A percentile compares a stretch with the other conserved stretches of the same genome.
These are phyloP conservation scores for Trypanosomatidae sp. DNA, from an alignment of 208 protist genomes.

Conservation along the genomic window DNA sequence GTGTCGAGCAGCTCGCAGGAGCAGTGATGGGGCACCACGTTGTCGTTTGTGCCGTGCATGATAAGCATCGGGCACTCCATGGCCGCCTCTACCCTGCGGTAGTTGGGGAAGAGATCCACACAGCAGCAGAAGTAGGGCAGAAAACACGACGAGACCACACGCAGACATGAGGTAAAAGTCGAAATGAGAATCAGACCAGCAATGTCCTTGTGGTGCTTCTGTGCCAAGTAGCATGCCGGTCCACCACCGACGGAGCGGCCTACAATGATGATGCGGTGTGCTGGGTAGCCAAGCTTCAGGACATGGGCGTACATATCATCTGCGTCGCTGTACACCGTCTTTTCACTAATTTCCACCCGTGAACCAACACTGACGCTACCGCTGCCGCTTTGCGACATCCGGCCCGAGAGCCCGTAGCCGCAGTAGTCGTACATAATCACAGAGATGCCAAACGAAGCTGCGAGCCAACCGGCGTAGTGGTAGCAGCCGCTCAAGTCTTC, in stretches of 20 bases:
- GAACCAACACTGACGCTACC: too few species aligned
- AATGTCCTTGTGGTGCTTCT: constrained; percentile 60
- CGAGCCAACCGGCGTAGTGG: constrained; percentile 29
- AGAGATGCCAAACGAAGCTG: constrained; percentile 21
- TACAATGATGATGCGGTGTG: constrained; percentile 52
- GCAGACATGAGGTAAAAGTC: constrained; percentile 75
- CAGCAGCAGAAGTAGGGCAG: constrained; percentile 35
- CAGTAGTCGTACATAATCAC: constrained; percentile 82
- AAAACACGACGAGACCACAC: constrained; percentile 33
- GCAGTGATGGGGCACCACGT: constrained; percentile 61
- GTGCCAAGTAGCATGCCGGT: constrained; percentile 69
- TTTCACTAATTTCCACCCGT: constrained; percentile 26
- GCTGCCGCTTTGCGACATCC: neutral
- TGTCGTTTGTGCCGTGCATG: constrained; percentile 64
- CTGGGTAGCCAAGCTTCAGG: constrained; percentile 33
- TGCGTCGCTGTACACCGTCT: constrained; percentile 65
- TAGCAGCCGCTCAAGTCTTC: constrained; percentile 58
- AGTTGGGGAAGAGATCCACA: constrained; percentile 66
- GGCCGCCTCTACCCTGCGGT: constrained; percentile 37
- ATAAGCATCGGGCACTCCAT: constrained; percentile 61
- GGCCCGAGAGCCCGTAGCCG: constrained; percentile 72
- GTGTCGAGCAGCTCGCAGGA: constrained; percentile 33
- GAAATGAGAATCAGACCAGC: constrained; percentile 64
- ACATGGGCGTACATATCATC: constrained; percentile 66
- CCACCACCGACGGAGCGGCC: constrained; percentile 81